Conservation (phyloP, 495 filamentous ascomycete genomes). For the Aspergillus baeticus region DNA sequence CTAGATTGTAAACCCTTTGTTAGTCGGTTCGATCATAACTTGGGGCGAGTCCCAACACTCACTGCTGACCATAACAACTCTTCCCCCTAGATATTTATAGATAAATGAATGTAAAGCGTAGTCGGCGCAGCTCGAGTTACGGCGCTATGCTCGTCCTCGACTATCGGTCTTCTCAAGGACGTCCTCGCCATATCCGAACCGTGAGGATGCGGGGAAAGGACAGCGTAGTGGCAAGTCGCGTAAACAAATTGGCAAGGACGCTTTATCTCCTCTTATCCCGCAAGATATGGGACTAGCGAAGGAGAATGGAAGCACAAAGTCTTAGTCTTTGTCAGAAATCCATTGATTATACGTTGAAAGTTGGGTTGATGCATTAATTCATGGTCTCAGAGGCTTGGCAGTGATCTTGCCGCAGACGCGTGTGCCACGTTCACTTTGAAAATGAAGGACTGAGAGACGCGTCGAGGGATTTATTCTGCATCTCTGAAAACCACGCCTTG, state of each 20-base stretch:
- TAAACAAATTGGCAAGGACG: neutral
- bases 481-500: neutral
- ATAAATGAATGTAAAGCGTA: neutral
- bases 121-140: neutral
- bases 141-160: neutral
- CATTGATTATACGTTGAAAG: neutral
- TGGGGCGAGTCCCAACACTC: slow-evolving; percentile 5
- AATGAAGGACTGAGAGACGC: slow-evolving; percentile 13
- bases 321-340: neutral
- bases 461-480: slow-evolving; percentile 14
- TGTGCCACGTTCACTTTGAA: slow-evolving; percentile 32
- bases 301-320: neutral
- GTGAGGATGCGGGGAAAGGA: slow-evolving; percentile 17
- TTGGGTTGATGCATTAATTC: neutral
- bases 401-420: slow-evolving; percentile 13
- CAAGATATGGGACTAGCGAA: neutral
- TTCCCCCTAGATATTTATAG: neutral
- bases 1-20: slow-evolving; percentile 19
- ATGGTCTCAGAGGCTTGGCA: slow-evolving; percentile 22
- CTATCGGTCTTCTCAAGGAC: neutral
- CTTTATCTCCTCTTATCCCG: no score
- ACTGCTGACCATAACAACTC: slow-evolving; percentile 25
- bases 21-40: neutral
- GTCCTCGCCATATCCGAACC: slow-evolving; percentile 17
- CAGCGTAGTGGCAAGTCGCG: neutral